A percentile compares a stretch with the other conserved stretches of the same genome.
These are phyloP conservation scores for Aspergillus neotritici DNA, from an alignment of 2,329 filamentous ascomycete species.

Conservation along the genomic window DNA sequence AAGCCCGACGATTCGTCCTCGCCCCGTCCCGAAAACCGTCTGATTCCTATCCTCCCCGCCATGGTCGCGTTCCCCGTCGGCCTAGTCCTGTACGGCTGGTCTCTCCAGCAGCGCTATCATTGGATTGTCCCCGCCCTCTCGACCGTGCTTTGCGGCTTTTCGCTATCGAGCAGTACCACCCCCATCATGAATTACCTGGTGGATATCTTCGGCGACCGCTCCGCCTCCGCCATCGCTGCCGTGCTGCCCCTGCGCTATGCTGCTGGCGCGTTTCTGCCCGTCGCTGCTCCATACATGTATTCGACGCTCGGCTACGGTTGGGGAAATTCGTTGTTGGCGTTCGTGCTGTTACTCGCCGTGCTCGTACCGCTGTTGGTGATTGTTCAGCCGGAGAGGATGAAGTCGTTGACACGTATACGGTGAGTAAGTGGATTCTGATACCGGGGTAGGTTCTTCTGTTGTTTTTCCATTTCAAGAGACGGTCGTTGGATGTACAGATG, in stretches of 20 bases:
- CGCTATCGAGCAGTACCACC: constrained; percentile 4
- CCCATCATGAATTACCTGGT: constrained; percentile 5
- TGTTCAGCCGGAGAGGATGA: constrained; percentile 1
- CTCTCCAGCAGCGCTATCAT: not conserved
- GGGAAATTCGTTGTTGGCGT: constrained; percentile 4
- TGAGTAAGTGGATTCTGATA: no score
- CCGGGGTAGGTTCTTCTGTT: no score
- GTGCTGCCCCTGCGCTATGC: constrained; percentile 4
- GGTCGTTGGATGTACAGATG: no score
- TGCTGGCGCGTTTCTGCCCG: constrained; percentile 3
- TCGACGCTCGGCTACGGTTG: constrained; percentile 4
- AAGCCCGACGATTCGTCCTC: not conserved
- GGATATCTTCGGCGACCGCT: constrained; percentile 2
- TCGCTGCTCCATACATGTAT: constrained; percentile 3
- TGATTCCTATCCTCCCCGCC: constrained; percentile 3
- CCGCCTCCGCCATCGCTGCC: constrained; percentile 3
- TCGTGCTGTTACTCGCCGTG: not conserved
- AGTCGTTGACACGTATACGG: not conserved
- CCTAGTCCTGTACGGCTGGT: constrained; percentile 4
- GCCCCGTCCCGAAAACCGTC: constrained; percentile 1
- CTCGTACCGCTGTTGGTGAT: constrained; percentile 2
- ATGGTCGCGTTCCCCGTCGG: constrained; percentile 4
- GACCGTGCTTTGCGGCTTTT: constrained; percentile 3
- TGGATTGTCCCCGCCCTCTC: constrained; percentile 2
- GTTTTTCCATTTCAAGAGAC: no score